Conservation (phyloP, 1,284 basidiomycete genomes). For the Cutaneotrichosporon curvatum region DNA sequence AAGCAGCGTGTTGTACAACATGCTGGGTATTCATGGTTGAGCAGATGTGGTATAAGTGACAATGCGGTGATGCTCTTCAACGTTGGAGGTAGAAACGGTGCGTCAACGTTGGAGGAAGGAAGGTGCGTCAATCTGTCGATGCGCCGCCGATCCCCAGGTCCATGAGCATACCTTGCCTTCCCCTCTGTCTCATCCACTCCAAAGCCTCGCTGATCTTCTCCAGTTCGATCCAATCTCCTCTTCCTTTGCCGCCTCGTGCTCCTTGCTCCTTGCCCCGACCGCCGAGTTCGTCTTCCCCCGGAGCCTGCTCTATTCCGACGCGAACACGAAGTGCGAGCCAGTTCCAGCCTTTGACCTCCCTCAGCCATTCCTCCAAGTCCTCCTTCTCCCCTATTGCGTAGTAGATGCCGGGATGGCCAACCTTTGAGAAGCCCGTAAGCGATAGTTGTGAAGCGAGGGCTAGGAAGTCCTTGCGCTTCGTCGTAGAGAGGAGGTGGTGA, state of each 20-base stretch:
- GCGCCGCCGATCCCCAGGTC: constrained; percentile 59
- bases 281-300: constrained; percentile 9
- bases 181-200: constrained; percentile 54
- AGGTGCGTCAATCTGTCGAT: too few relatives aligned
- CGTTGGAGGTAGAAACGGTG: too few relatives aligned
- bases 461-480: constrained; percentile 59
- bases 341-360: constrained; percentile 64
- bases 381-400: constrained; percentile 56
- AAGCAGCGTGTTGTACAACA: too few relatives aligned
- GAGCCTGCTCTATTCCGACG: constrained; percentile 42
- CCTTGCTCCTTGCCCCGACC: constrained; percentile 22
- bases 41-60: too few relatives aligned
- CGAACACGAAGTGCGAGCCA: constrained; percentile 65
- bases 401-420: constrained; percentile 65
- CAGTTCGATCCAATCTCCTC: constrained; percentile 51
- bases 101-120: too few relatives aligned
- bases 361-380: constrained; percentile 58
- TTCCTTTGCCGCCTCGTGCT: constrained; percentile 30
- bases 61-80: too few relatives aligned
- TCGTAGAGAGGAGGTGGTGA: constrained; percentile 63
- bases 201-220: constrained; percentile 64
- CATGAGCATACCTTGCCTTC: constrained; percentile 54
- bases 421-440: constrained; percentile 61
- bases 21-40: too few relatives aligned
- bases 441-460: constrained; percentile 56